Base-by-base conservation (phyloP, 2,329 filamentous ascomycete genomes). In the Claviceps purpurea region DNA sequence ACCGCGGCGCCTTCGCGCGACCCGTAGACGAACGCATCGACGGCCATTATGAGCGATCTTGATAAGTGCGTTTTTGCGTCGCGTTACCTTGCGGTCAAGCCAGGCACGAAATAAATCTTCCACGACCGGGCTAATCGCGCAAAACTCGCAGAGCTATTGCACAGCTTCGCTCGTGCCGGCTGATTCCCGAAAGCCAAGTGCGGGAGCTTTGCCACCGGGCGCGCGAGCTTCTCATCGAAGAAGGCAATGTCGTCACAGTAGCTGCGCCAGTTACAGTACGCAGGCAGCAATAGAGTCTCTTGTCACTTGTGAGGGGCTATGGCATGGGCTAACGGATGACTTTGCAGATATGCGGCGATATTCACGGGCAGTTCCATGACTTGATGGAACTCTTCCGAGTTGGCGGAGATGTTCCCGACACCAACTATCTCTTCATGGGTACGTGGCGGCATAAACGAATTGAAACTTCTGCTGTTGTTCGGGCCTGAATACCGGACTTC, bases 371-470 rank as follows among this genome's bases (percentile, higher is more conserved):
- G 67, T 96, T 96, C 64, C 90, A 96, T 64, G 90, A 96, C 65
- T 71, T 96, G 61, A 96, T 96, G 91, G 91, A 96, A 69, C 80
- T 96, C 5, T 96, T 96, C 66, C 81, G 89, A 50, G 90, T 96
- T 4, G 90, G 90, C 56, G 90, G 90, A 57, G 89, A 95, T 66
- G 88, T 94, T 4, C 90, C 90, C 42, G 91, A 96, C 64, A 96
- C 90, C 37, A 95, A 95, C 65, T 96, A 96, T 68, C 80, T 96
- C 3, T 96, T 96, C 71, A 95, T 96, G 89, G 90, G 85, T 87
- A 74, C 46, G 70, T 40, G 52, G 45, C n/a, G 13, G 34, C 4
- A 37, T 11, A 24, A 3, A 11, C 18, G 5, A 6, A 8, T 16
- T 3, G 22, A 13, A 16, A 5, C 2, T 1, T 34, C 14, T 30